phyloP scores from a whole-genome alignment of 495 filamentous ascomycete species.

The Penicillium silybi region DNA sequence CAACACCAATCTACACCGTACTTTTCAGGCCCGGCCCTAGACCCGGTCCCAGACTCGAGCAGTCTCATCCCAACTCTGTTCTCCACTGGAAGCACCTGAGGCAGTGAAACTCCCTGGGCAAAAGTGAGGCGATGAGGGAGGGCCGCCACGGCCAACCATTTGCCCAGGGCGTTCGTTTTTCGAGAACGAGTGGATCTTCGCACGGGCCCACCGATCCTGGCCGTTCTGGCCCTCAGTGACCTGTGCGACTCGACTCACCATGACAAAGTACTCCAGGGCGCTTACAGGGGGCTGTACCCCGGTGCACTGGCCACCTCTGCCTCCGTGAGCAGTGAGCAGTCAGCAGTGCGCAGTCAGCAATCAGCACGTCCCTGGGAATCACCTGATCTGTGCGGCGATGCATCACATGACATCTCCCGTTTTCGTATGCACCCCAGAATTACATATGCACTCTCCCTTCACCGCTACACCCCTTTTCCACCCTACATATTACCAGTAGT shows the following conservation, averaged over 20 bases:
- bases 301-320: too few species aligned
- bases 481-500: slow-evolving; percentile 1
- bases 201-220: slow-evolving; percentile 12
- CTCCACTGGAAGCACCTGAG: slow-evolving; percentile 1
- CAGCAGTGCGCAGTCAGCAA: background rate
- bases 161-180: slow-evolving; percentile 7
- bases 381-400: slow-evolving; percentile 7
- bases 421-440: slow-evolving; percentile 16
- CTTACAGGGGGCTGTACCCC: background rate
- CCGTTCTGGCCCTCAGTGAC: background rate
- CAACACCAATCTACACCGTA: background rate
- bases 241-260: background rate
- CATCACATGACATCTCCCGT: slow-evolving; percentile 10
- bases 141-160: slow-evolving; percentile 11
- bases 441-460: slow-evolving; percentile 1
- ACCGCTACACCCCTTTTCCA: slow-evolving; percentile 4
- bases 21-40: background rate
- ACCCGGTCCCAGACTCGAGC: background rate
- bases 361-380: slow-evolving; percentile 5
- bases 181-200: slow-evolving; percentile 21
- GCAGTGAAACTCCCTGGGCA: background rate
- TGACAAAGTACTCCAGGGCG: background rate
- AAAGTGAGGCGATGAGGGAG: slow-evolving; percentile 19
- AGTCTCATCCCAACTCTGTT: background rate
- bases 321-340: too few species aligned